phyloP scores from a whole-genome alignment of 2,329 filamentous ascomycete species.

The Simplicillium aogashimaense region DNA sequence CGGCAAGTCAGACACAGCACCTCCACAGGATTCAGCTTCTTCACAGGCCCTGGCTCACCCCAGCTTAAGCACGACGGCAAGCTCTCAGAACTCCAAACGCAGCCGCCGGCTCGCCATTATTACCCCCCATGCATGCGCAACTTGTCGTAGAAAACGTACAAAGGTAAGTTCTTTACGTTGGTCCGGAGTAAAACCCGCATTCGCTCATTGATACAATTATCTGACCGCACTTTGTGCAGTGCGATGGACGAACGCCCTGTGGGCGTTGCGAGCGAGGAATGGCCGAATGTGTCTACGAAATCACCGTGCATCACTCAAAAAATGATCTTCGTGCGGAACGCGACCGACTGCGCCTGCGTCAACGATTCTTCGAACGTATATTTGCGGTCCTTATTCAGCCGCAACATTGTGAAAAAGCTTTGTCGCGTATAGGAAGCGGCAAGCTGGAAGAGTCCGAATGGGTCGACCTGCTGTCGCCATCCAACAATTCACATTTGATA shows the following conservation, averaged over 20 bases:
- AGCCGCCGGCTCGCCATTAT: constrained; percentile 44
- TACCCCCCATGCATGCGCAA: constrained; percentile 35
- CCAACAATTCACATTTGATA: no score
- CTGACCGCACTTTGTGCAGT: constrained; percentile 25
- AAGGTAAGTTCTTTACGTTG: constrained; percentile 31
- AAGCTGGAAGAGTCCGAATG: constrained; percentile 38
- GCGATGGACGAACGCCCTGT: constrained; percentile 48
- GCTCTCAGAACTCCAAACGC: constrained; percentile 34
- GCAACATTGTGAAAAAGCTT: constrained; percentile 41
- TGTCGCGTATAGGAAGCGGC: constrained; percentile 40
- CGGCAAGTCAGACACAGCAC: no score
- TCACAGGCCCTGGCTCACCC: no score
- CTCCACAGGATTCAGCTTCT: no score
- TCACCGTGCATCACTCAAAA: constrained; percentile 54
- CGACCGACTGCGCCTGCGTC: constrained; percentile 41
- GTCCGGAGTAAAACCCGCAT: constrained; percentile 2
- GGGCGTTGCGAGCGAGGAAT: constrained; percentile 42
- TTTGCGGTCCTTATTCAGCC: constrained; percentile 41
- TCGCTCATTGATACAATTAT: neutral
- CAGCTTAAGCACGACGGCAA: constrained; percentile 5
- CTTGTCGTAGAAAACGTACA: constrained; percentile 48
- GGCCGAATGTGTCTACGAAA: constrained; percentile 48
- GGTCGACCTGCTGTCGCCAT: neutral
- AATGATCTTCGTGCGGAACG: constrained; percentile 51
- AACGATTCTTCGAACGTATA: constrained; percentile 44